Percentiles rank a stretch among this genome's conserved stretches.
These are phyloP conservation scores for Oryza rufipogon DNA, from an alignment of 176 grass and related monocot genomes.

Conservation along the genomic window DNA sequence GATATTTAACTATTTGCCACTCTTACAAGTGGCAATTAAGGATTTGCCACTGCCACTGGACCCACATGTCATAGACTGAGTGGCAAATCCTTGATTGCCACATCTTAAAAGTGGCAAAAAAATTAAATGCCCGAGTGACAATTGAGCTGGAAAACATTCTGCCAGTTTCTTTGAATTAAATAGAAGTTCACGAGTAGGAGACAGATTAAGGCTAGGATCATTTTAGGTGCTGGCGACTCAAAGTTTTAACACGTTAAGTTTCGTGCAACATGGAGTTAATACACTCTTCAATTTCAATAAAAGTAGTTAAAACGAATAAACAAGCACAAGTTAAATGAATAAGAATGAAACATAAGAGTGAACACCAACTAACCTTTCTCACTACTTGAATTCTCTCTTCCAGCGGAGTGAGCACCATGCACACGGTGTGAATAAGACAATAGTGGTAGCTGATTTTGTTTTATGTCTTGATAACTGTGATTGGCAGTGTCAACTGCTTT, in stretches of 20 bases:
- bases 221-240: background rate
- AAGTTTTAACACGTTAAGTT: background rate
- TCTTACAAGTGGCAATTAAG: too few relatives aligned
- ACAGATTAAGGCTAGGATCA: background rate
- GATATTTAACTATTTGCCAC: too few relatives aligned
- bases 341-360: slow-evolving; percentile 10
- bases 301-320: background rate
- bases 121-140: background rate
- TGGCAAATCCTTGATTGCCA: too few relatives aligned
- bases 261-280: slow-evolving; percentile 12
- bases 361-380: slow-evolving; percentile 45
- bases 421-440: slow-evolving; percentile 27
- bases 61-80: too few relatives aligned
- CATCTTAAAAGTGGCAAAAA: too few relatives aligned
- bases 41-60: too few relatives aligned
- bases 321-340: slow-evolving; percentile 10
- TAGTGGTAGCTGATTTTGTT: slow-evolving; percentile 44
- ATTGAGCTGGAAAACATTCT: background rate
- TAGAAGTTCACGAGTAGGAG: background rate
- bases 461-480: slow-evolving; percentile 33
- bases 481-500: slow-evolving; percentile 42
- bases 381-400: slow-evolving; percentile 25
- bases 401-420: slow-evolving; percentile 24
- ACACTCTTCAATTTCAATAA: background rate
- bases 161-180: slow-evolving; percentile 11